These are phyloP conservation scores for Pneumocystis wakefieldiae DNA, from an alignment of 1,139 yeast genomes.

Conservation along the genomic window DNA sequence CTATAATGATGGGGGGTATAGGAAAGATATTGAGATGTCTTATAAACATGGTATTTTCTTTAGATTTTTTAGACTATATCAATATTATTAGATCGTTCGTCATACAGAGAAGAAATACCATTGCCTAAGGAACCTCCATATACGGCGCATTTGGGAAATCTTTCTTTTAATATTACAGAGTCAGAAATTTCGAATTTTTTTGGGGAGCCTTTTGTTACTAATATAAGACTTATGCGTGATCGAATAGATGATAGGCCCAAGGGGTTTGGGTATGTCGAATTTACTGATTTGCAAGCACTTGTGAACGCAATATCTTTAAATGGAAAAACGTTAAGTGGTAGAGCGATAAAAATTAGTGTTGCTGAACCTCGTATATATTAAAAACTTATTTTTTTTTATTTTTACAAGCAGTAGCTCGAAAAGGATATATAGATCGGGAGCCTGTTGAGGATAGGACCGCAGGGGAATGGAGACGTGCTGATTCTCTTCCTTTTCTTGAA, in stretches of 20 bases:
- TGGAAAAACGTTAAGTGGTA: constrained; percentile 51
- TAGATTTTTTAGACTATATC: not conserved
- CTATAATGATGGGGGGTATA: constrained; percentile 5
- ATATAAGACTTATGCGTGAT: constrained; percentile 54
- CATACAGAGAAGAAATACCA: constrained; percentile 50
- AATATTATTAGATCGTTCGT: constrained; percentile 4
- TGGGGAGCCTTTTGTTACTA: constrained; percentile 34
- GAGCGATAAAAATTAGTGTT: constrained; percentile 69
- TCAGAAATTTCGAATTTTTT: constrained; percentile 51
- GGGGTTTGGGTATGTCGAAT: constrained; percentile 82
- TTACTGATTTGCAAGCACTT: constrained; percentile 47
- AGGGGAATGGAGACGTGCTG: constrained; percentile 24
- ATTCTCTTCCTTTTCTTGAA: constrained; percentile 23
- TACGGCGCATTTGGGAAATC: constrained; percentile 73
- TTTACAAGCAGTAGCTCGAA: constrained; percentile 22
- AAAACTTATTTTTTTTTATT: constrained; percentile 21
- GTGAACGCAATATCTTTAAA: constrained; percentile 56
- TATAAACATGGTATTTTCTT: constrained; percentile 2
- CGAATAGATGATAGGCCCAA: constrained; percentile 42
- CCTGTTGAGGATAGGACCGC: constrained; percentile 16
- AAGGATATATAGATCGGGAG: constrained; percentile 22
- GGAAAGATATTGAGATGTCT: constrained; percentile 8
- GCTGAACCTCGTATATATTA: constrained; percentile 58
- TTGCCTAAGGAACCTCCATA: constrained; percentile 86
- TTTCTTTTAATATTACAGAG: constrained; percentile 72